These are phyloP conservation scores for Carex arenaria DNA, from an alignment of 202 grass and related monocot genomes.

Conservation along the genomic window DNA sequence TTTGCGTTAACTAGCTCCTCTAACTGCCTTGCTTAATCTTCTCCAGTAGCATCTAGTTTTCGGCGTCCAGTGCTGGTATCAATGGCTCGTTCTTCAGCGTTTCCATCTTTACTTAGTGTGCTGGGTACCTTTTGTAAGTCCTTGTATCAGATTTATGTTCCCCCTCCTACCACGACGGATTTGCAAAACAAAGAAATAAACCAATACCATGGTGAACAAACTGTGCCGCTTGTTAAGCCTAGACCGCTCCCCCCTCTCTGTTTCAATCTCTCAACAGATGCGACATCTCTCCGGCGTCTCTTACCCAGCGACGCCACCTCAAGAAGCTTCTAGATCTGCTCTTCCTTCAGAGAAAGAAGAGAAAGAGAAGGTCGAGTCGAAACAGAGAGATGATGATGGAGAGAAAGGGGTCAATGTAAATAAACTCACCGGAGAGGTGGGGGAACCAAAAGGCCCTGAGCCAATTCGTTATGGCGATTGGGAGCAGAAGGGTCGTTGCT, in stretches of 20 bases:
- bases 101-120: too few species aligned
- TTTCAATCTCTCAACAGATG: background rate
- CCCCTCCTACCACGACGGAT: background rate
- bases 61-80: too few species aligned
- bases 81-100: too few species aligned
- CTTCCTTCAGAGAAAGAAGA: background rate
- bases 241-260: background rate
- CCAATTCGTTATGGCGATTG: slow-evolving; percentile 89
- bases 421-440: slow-evolving; percentile 64
- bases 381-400: background rate
- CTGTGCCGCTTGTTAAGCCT: slow-evolving; percentile 21
- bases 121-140: too few species aligned
- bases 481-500: slow-evolving; percentile 80
- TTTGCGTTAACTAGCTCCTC: too few species aligned
- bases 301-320: background rate
- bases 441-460: slow-evolving; percentile 71
- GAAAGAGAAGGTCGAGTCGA: background rate
- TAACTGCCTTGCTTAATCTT: too few species aligned
- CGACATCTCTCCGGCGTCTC: background rate
- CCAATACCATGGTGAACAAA: slow-evolving; percentile 21
- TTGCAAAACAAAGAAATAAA: background rate
- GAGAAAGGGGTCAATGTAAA: slow-evolving; percentile 34
- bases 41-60: too few species aligned
- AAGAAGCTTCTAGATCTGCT: slow-evolving; percentile 6
- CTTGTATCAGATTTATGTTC: background rate